phyloP scores from a whole-genome alignment of 2,329 filamentous ascomycete species.

The Fusarium globosum region DNA sequence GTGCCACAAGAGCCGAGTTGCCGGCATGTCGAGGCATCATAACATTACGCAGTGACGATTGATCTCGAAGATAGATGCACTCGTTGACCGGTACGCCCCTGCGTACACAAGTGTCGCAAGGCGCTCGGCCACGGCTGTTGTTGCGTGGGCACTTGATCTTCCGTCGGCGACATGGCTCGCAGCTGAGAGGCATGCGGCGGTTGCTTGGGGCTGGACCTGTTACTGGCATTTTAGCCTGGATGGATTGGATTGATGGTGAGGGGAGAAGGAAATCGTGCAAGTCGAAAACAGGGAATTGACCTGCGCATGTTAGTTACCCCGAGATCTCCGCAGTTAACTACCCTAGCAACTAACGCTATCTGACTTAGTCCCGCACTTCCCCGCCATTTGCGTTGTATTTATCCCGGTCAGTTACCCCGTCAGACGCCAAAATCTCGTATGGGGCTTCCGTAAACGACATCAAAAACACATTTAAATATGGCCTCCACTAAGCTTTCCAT shows the following conservation, averaged over 20 bases:
- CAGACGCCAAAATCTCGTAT: too few species aligned
- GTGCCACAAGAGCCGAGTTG: neutral
- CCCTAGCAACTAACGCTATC: neutral
- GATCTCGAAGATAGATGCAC: constrained; percentile 26
- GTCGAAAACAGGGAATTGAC: neutral
- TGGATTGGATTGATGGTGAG: neutral
- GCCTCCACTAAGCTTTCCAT: too few species aligned
- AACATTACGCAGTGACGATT: neutral
- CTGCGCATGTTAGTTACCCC: neutral
- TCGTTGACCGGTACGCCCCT: constrained; percentile 19
- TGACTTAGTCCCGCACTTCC: neutral
- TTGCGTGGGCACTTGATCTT: constrained; percentile 33
- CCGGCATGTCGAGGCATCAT: neutral
- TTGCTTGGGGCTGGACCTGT: neutral
- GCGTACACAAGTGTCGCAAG: constrained; percentile 30
- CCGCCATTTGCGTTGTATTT: neutral
- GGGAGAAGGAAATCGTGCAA: neutral
- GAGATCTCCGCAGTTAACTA: neutral
- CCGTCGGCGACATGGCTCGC: constrained; percentile 24
- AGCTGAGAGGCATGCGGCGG: constrained; percentile 30
- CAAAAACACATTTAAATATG: too few species aligned
- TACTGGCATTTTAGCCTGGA: neutral
- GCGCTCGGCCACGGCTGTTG: constrained; percentile 9
- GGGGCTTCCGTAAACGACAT: too few species aligned
- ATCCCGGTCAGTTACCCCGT: neutral